A percentile compares a stretch with the other conserved stretches of the same genome.
These are phyloP conservation scores for Debaryomyces subglobosus DNA, from an alignment of 1,139 yeast genomes.

Conservation along the genomic window DNA sequence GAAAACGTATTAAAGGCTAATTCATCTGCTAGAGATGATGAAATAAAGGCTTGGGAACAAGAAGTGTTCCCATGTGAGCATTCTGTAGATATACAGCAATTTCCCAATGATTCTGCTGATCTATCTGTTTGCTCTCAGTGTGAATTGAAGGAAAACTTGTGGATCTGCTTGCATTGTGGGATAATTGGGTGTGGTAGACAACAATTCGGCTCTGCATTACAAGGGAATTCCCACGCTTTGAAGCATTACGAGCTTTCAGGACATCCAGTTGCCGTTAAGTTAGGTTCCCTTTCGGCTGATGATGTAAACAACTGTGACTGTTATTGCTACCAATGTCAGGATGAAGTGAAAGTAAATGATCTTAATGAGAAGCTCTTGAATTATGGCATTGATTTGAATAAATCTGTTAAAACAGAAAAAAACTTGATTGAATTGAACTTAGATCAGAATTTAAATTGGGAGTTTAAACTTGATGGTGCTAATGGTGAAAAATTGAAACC, in stretches of 20 bases:
- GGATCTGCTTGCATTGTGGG: constrained; percentile 94
- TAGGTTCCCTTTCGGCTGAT: constrained; percentile 82
- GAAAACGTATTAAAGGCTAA: constrained; percentile 60
- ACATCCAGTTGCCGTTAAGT: constrained; percentile 85
- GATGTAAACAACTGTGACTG: constrained; percentile 62
- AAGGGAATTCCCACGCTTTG: constrained; percentile 91
- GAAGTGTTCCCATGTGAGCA: constrained; percentile 83
- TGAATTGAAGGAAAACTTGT: constrained; percentile 66
- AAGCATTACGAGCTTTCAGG: constrained; percentile 57
- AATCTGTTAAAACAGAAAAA: constrained; percentile 72
- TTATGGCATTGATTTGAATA: constrained; percentile 71
- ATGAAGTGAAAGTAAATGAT: constrained; percentile 78
- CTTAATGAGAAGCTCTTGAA: constrained; percentile 52
- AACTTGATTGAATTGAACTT: constrained; percentile 84
- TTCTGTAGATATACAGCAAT: constrained; percentile 55
- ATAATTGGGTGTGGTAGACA: constrained; percentile 88
- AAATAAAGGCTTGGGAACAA: constrained; percentile 89
- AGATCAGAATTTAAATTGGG: constrained; percentile 94
- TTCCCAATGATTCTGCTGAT: constrained; percentile 27
- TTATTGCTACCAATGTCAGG: constrained; percentile 87
- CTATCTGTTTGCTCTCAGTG: constrained; percentile 62
- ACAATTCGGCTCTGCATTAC: constrained; percentile 84
- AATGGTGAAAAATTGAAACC: constrained; percentile 69
- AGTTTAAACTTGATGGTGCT: constrained; percentile 76
- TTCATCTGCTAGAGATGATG: constrained; percentile 68